Evolutionary conservation across 2,329 filamentous ascomycete species (phyloP).

Genomic region (Talaromyces sp.): DNA sequence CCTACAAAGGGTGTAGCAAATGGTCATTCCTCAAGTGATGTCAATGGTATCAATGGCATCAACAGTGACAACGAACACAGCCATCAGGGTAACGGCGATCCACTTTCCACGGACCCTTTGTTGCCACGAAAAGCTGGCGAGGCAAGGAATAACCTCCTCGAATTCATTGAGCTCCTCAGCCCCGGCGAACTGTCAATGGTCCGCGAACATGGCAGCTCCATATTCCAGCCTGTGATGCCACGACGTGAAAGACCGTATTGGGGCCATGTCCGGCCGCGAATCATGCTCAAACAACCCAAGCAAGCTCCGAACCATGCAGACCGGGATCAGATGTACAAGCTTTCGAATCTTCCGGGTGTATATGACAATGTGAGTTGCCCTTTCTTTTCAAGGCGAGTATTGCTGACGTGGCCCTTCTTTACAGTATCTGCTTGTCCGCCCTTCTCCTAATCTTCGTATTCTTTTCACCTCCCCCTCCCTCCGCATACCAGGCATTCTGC

Average conservation of each 20-base stretch:
- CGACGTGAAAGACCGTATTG: conserved; percentile 3
- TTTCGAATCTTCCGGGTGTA: conserved; percentile 34
- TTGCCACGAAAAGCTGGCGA: conserved; percentile 22
- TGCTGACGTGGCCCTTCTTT: too few relatives aligned
- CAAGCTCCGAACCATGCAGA: too few relatives aligned
- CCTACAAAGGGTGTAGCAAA: not conserved
- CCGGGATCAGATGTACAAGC: not conserved
- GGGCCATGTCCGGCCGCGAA: conserved; percentile 3
- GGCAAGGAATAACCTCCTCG: conserved; percentile 59
- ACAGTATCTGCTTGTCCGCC: conserved; percentile 44
- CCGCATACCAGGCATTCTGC: conserved; percentile 62
- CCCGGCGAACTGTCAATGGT: conserved; percentile 61
- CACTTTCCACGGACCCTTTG: conserved; percentile 1
- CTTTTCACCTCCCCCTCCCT: conserved; percentile 65
- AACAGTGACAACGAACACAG: too few relatives aligned
- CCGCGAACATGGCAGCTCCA: conserved; percentile 55
- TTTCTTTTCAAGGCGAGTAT: not conserved
- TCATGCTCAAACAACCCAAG: not conserved
- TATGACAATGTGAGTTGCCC: conserved; percentile 51
- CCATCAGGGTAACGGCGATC: not conserved
- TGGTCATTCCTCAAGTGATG: not conserved
- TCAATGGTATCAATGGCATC: too few relatives aligned
- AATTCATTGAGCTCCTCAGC: conserved; percentile 66
- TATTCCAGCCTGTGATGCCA: conserved; percentile 23
- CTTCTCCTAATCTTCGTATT: conserved; percentile 60